Conservation (phyloP, 306 rosid genomes). For the Castanospermum australe region DNA sequence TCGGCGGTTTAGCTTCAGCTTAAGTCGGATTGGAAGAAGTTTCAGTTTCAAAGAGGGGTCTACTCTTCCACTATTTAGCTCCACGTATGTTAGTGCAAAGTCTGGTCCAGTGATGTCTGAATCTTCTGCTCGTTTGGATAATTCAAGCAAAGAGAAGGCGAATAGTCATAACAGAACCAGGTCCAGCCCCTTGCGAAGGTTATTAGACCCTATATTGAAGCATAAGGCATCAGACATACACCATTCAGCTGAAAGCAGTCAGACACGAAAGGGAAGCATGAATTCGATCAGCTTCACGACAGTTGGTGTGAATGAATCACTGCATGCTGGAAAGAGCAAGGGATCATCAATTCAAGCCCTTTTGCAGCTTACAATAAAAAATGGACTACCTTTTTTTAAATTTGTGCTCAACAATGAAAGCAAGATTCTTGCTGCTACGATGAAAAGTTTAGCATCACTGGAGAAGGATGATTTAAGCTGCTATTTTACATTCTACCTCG, state of each 20-base stretch:
- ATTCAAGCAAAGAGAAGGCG: conserved; percentile 47
- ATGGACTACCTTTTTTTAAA: conserved; percentile 76
- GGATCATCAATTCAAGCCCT: conserved; percentile 62
- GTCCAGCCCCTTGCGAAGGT: conserved; percentile 77
- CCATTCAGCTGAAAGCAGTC: conserved; percentile 43
- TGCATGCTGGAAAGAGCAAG: conserved; percentile 43
- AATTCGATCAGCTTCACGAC: conserved; percentile 42
- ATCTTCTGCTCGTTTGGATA: conserved; percentile 50
- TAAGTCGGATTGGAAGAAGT: conserved; percentile 82
- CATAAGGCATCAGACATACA: conserved; percentile 48
- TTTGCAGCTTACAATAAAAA: conserved; percentile 68
- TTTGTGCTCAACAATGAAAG: conserved; percentile 65
- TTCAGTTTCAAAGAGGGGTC: conserved; percentile 87
- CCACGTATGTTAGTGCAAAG: conserved; percentile 51
- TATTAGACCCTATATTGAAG: conserved; percentile 75
- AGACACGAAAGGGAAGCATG: conserved; percentile 38
- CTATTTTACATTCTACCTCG: conserved; percentile 70
- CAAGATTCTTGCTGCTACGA: conserved; percentile 66
- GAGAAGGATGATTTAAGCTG: conserved; percentile 61
- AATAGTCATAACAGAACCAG: conserved; percentile 53
- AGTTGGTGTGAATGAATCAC: conserved; percentile 30
- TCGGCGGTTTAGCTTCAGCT: conserved; percentile 90
- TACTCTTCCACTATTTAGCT: conserved; percentile 45
- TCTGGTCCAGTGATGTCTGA: conserved; percentile 80
- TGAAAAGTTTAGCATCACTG: conserved; percentile 46